Evolutionary conservation across 148 eudicot genomes (phyloP).

Genomic region (Euryodendron excelsum): DNA sequence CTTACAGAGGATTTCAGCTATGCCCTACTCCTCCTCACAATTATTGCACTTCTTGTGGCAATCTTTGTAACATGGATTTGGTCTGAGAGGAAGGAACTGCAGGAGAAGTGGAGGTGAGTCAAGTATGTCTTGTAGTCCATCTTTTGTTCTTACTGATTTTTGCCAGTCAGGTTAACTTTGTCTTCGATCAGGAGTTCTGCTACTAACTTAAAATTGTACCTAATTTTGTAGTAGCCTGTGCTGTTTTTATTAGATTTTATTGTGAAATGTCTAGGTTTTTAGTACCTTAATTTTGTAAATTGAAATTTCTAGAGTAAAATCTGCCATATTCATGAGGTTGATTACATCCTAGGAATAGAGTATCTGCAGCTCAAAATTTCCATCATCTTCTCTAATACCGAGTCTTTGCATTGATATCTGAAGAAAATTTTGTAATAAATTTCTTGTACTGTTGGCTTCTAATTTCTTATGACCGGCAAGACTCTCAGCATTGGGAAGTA

Average conservation of each 20-base stretch:
- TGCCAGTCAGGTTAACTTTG: background rate
- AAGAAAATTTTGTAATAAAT: too few species aligned
- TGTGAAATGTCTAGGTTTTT: background rate
- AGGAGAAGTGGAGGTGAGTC: constrained; percentile 93
- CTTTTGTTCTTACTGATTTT: background rate
- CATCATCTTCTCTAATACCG: background rate
- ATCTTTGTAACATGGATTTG: constrained; percentile 88
- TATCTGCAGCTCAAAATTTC: background rate
- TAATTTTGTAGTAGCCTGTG: background rate
- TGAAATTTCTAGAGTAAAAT: background rate
- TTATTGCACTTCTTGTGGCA: constrained; percentile 70
- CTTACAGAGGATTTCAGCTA: constrained; percentile 97
- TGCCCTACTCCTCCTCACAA: constrained; percentile 84
- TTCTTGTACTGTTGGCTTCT: too few species aligned
- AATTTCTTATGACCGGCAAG: too few species aligned
- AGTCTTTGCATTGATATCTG: too few species aligned
- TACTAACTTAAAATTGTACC: background rate
- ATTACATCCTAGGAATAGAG: background rate
- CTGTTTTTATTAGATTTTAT: background rate
- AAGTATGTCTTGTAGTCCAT: constrained; percentile 2
- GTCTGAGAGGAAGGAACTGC: constrained; percentile 89
- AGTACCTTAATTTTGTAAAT: background rate
- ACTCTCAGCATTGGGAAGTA: too few species aligned
- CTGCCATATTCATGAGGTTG: background rate
- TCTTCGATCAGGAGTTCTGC: background rate